These are phyloP conservation scores for Trypanosoma grayi DNA, from an alignment of 208 protist genomes.

Conservation along the genomic window DNA sequence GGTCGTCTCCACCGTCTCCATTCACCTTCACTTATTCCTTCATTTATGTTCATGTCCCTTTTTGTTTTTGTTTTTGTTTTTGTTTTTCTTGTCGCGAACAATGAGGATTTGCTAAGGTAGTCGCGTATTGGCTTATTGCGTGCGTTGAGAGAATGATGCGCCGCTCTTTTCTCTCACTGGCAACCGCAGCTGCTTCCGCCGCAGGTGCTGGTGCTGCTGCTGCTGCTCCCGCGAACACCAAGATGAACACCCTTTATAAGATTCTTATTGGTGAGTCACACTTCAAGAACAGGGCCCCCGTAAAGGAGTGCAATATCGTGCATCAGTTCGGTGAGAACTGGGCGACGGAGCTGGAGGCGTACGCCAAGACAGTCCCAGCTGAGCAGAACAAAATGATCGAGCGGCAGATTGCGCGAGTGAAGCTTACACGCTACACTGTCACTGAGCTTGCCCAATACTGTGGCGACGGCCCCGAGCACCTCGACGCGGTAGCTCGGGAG, in stretches of 20 bases:
- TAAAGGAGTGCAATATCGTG: slow-evolving; percentile 88
- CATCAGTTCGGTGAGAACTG: slow-evolving; percentile 87
- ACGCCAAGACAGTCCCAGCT: slow-evolving; percentile 64
- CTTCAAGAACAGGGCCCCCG: slow-evolving; percentile 80
- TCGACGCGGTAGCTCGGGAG: slow-evolving; percentile 72
- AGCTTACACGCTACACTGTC: slow-evolving; percentile 86
- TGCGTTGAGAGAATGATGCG: slow-evolving; percentile 43
- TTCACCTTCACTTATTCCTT: slow-evolving; percentile 7
- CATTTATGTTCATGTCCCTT: slow-evolving; percentile 4
- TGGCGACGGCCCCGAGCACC: slow-evolving; percentile 60
- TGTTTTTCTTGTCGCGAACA: neutral
- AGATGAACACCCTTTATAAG: slow-evolving; percentile 85
- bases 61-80: slow-evolving; percentile 8
- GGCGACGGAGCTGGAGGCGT: slow-evolving; percentile 63
- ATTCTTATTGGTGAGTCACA: slow-evolving; percentile 78
- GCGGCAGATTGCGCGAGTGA: slow-evolving; percentile 74
- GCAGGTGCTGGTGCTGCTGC: slow-evolving; percentile 27
- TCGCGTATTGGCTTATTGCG: slow-evolving; percentile 5
- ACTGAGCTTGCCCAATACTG: slow-evolving; percentile 82
- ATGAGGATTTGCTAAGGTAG: neutral
- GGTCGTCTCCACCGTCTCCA: too few species aligned
- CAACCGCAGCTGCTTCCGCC: slow-evolving; percentile 40
- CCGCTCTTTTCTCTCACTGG: slow-evolving; percentile 37
- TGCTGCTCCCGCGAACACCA: slow-evolving; percentile 38
- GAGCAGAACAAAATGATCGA: slow-evolving; percentile 70